These are phyloP conservation scores for Picea engelmannii DNA, from an alignment of 83 land plant species.

Conservation along the genomic window DNA sequence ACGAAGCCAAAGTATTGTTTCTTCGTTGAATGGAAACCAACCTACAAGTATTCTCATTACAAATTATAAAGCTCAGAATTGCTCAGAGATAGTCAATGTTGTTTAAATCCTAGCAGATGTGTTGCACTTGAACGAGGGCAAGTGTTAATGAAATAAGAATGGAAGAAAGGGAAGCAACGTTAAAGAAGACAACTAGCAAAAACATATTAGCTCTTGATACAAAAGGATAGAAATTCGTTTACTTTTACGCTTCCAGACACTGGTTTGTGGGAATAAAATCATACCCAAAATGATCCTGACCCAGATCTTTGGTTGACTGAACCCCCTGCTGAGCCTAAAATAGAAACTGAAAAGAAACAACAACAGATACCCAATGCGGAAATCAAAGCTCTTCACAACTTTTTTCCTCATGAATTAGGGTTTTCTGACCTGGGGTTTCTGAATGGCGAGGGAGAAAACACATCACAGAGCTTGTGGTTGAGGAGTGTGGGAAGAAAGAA, in stretches of 20 bases:
- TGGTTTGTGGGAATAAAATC: background rate
- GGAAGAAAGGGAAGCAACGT: too few relatives aligned
- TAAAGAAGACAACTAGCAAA: too few relatives aligned
- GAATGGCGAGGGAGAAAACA: slow-evolving; percentile 10
- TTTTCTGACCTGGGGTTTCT: background rate
- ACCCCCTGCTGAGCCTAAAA: background rate
- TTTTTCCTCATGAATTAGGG: slow-evolving; percentile 6
- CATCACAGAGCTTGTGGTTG: background rate
- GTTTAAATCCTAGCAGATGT: too few relatives aligned
- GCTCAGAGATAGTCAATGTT: too few relatives aligned
- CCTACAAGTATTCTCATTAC: too few relatives aligned
- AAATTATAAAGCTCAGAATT: too few relatives aligned
- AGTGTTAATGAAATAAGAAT: too few relatives aligned
- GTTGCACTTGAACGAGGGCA: too few relatives aligned
- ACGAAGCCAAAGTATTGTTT: too few relatives aligned
- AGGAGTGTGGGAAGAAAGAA: slow-evolving; percentile 5
- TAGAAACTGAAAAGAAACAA: background rate
- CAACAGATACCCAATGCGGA: background rate
- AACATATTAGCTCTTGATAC: slow-evolving; percentile 11
- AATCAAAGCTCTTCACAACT: background rate
- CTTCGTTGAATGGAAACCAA: too few relatives aligned
- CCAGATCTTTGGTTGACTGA: slow-evolving; percentile 12
- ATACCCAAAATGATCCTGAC: background rate
- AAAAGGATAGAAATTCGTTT: slow-evolving; percentile 18
- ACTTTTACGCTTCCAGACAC: slow-evolving; percentile 9